Conservation (phyloP, 1,284 basidiomycete genomes). For the Ustilago loliicola region DNA sequence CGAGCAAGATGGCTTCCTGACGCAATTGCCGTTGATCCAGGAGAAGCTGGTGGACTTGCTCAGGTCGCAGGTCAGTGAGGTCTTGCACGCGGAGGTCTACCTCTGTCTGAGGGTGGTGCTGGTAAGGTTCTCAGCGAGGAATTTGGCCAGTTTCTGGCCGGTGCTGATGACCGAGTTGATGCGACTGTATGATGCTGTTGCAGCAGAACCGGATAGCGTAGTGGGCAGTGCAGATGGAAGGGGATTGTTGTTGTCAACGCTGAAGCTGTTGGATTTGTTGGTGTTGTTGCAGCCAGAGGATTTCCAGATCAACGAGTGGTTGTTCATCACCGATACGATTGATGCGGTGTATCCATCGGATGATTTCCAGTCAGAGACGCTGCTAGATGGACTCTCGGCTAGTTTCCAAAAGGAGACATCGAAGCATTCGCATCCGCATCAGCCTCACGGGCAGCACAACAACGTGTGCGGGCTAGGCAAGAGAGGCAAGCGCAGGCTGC, state of each 20-base stretch:
- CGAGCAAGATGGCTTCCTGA: slow-evolving; percentile 89
- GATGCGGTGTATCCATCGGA: slow-evolving; percentile 92
- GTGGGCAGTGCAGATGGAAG: slow-evolving; percentile 83
- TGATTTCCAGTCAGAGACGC: slow-evolving; percentile 83
- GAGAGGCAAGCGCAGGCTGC: slow-evolving; percentile 17
- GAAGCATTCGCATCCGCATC: slow-evolving; percentile 1
- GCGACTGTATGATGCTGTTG: slow-evolving; percentile 75
- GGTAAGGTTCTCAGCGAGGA: slow-evolving; percentile 90
- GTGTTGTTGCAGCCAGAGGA: slow-evolving; percentile 94
- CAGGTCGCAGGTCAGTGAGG: slow-evolving; percentile 80
- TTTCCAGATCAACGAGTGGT: slow-evolving; percentile 99
- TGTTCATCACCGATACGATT: slow-evolving; percentile 96
- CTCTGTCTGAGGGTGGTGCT: slow-evolving; percentile 91
- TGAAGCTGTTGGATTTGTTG: slow-evolving; percentile 92
- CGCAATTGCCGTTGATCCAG: slow-evolving; percentile 90
- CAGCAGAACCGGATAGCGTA: slow-evolving; percentile 73
- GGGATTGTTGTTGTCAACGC: slow-evolving; percentile 84
- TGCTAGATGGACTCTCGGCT: slow-evolving; percentile 90
- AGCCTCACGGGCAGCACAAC: neutral
- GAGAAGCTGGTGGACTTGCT: slow-evolving; percentile 96
- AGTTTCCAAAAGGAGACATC: slow-evolving; percentile 73
- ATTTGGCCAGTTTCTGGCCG: slow-evolving; percentile 96
- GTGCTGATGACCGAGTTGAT: slow-evolving; percentile 90
- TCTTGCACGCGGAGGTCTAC: slow-evolving; percentile 89
- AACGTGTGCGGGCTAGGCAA: neutral